These are phyloP conservation scores for Garcia nutans DNA, from an alignment of 345 rosid species.

Conservation along the genomic window DNA sequence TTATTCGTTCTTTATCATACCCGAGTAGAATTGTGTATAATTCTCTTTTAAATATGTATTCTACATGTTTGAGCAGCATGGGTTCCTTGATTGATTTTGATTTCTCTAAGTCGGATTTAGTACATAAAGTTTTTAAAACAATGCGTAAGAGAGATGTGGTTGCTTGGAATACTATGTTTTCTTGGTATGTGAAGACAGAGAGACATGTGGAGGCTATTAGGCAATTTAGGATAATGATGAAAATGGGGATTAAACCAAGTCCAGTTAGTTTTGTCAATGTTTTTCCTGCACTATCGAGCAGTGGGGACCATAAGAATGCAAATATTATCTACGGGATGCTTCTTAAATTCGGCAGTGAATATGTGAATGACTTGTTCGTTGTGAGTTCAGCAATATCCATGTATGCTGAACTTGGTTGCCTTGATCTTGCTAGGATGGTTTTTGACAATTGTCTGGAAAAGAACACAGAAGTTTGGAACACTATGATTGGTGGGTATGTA, in stretches of 20 bases:
- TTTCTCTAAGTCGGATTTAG: conserved; percentile 49
- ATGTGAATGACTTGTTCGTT: conserved; percentile 62
- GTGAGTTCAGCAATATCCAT: conserved; percentile 66
- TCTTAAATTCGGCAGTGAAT: conserved; percentile 58
- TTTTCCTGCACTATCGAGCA: conserved; percentile 61
- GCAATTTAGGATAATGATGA: conserved; percentile 63
- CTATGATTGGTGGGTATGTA: conserved; percentile 70
- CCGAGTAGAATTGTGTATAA: conserved; percentile 75
- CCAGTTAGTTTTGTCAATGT: conserved; percentile 77
- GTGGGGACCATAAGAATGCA: conserved; percentile 47
- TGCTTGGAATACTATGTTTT: conserved; percentile 76
- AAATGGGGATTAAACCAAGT: conserved; percentile 60
- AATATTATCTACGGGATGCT: conserved; percentile 61
- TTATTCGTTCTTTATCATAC: conserved; percentile 57
- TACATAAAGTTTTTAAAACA: conserved; percentile 51
- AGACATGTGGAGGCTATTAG: conserved; percentile 51
- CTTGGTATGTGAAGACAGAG: conserved; percentile 75
- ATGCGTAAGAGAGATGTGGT: conserved; percentile 74
- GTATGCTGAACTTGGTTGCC: conserved; percentile 66
- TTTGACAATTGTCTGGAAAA: conserved; percentile 57
- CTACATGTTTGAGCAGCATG: conserved; percentile 49
- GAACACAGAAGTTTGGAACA: conserved; percentile 80
- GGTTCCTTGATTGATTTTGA: conserved; percentile 13
- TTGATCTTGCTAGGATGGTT: conserved; percentile 59
- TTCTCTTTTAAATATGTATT: conserved; percentile 77